phyloP scores from a whole-genome alignment of 129 eudicot species.

The Daucus carota region DH1_v3.0 NC_030389.2:5370501-5371000 shows the following conservation, averaged over 20 bases:
- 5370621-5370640: not conserved
- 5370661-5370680: conserved; percentile 86
- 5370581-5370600: not conserved
- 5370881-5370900: conserved; percentile 14
- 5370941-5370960: conserved; percentile 19
- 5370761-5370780: conserved; percentile 43
- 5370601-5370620: not conserved
- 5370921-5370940: conserved; percentile 14
- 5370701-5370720: conserved; percentile 72
- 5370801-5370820: conserved; percentile 24
- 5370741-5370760: conserved; percentile 28
- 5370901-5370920: conserved; percentile 17
- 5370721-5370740: conserved; percentile 35
- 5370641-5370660: not conserved
- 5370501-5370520: not conserved
- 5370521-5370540: not conserved
- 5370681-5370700: conserved; percentile 73
- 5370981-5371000: conserved; percentile 28
- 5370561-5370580: not conserved
- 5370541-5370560: not conserved
- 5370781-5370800: conserved; percentile 17
- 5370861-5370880: not conserved
- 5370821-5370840: not conserved
- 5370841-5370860: not conserved
- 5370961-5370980: conserved; percentile 16